Evolutionary conservation across 2,329 filamentous ascomycete genomes (phyloP).

Genomic region (Tolypocladium album): DNA sequence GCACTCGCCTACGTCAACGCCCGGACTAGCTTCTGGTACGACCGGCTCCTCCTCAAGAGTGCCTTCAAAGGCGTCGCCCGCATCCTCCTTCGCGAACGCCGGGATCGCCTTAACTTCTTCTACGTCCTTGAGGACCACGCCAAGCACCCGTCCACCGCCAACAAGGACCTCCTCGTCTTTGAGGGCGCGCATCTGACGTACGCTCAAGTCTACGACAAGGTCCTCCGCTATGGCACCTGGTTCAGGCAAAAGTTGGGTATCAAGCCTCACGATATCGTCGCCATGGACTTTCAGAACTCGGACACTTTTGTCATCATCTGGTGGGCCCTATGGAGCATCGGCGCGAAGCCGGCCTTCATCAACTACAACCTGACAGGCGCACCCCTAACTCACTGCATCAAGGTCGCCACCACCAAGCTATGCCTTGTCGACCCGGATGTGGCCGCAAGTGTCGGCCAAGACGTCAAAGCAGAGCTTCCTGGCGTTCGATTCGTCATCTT

Average conservation of each 20-base stretch:
- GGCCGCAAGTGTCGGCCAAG: slow-evolving; percentile 42
- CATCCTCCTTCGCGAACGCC: slow-evolving; percentile 35
- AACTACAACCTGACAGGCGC: slow-evolving; percentile 74
- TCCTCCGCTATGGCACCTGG: slow-evolving; percentile 66
- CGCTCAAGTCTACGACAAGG: slow-evolving; percentile 59
- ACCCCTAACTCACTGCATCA: slow-evolving; percentile 63
- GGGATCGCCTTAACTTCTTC: slow-evolving; percentile 59
- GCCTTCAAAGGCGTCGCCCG: slow-evolving; percentile 34
- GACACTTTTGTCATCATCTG: slow-evolving; percentile 67
- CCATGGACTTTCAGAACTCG: slow-evolving; percentile 72
- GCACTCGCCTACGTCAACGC: slow-evolving; percentile 72
- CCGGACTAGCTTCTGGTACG: slow-evolving; percentile 54
- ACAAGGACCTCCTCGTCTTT: slow-evolving; percentile 53
- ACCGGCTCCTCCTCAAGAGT: slow-evolving; percentile 48
- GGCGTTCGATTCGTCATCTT: slow-evolving; percentile 51
- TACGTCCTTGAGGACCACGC: slow-evolving; percentile 64
- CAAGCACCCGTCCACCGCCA: slow-evolving; percentile 34
- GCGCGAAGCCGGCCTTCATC: slow-evolving; percentile 74
- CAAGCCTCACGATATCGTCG: slow-evolving; percentile 64
- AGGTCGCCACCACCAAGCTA: slow-evolving; percentile 53
- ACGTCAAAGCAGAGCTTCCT: slow-evolving; percentile 39
- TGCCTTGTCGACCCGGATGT: slow-evolving; percentile 58
- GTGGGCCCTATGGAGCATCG: slow-evolving; percentile 73
- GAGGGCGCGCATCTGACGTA: slow-evolving; percentile 62
- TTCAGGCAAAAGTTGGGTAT: slow-evolving; percentile 54